A percentile compares a stretch with the other conserved stretches of the same genome.
Evolutionary conservation across 257 asterid genomes (phyloP).

Genomic region (Knoxia roxburghii): DNA sequence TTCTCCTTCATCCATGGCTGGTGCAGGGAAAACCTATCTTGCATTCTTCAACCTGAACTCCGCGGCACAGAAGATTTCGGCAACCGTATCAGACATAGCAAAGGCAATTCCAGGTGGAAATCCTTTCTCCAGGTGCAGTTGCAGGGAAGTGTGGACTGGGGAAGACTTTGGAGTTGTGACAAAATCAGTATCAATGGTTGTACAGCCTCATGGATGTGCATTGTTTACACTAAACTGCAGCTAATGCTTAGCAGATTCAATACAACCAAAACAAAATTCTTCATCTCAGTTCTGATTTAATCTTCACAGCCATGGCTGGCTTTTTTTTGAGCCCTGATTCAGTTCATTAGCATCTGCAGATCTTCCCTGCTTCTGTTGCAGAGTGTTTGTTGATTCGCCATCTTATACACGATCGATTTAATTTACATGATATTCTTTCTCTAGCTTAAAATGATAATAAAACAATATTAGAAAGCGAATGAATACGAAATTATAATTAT

Average conservation of each 20-base stretch:
- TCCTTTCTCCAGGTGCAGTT: conserved; percentile 27
- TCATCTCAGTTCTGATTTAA: too few relatives aligned
- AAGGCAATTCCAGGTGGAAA: conserved; percentile 42
- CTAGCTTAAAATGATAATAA: too few relatives aligned
- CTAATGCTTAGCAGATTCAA: conserved; percentile 1
- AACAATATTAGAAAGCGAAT: too few relatives aligned
- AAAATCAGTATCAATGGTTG: conserved; percentile 34
- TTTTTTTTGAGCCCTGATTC: too few relatives aligned
- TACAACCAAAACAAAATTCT: neutral
- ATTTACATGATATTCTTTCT: too few relatives aligned
- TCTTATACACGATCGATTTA: too few relatives aligned
- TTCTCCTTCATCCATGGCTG: neutral
- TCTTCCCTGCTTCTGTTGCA: too few relatives aligned
- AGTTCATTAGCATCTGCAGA: too few relatives aligned
- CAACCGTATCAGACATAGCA: conserved; percentile 41
- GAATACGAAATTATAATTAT: too few relatives aligned
- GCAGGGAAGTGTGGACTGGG: conserved; percentile 76
- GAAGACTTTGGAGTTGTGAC: conserved; percentile 47
- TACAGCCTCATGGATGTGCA: conserved; percentile 65
- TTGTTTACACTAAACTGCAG: conserved; percentile 57
- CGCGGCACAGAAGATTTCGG: conserved; percentile 31
- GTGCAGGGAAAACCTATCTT: conserved; percentile 68
- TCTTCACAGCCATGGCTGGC: too few relatives aligned
- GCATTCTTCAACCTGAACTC: conserved; percentile 69
- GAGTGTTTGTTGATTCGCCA: too few relatives aligned